Evolutionary conservation across 2,329 filamentous ascomycete species (phyloP), one percentile per base, ranked within the genome.

Genomic region (Chrysosporium queenslandicum): DNA sequence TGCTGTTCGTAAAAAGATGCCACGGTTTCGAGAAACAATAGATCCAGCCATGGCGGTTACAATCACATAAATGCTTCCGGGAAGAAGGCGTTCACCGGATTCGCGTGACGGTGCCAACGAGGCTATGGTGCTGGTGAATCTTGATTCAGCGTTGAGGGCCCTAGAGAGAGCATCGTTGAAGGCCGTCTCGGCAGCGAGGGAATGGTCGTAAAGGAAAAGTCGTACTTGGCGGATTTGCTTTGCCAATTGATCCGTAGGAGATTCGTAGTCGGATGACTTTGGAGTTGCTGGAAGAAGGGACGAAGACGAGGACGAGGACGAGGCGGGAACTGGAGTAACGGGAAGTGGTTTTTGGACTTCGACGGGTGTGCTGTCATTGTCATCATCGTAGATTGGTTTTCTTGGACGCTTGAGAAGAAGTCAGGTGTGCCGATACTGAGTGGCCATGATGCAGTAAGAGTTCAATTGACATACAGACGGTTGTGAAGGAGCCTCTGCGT

Each of bases 31-130:
- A 52, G 87, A 82, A 52, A 96, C 75, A 67, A 98, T 97, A 69
- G 82, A 89, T 61, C 91, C 92, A 32, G 92, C 87, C 90, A 98
- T 96, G 62, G 87, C 83, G 39, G 90, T 85, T 45, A 98, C 90
- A 27, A 96, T 79, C 43, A 97, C 89, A 73, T 97, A 97, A 60
- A 97, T 81, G 55, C 82, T 77, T 23, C 91, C 91, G 30, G 92
- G 92, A 71, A 97, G 83, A 53, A 98, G 78, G 66, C 83, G 82
- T 76, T 98, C 92, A 67, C 86, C 87, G 55, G 82, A 87, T 71
- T 91, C 85, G 63, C 83, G 84, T 34, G 89, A 77, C 27, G 92
- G 92, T 18, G 90, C 92, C 36, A 98, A 79, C 20, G 86, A 89
- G 54, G 90, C 87, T 60, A 98, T 72, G 56, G 92, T 97, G 70